Conservation (phyloP, 1,284 basidiomycete species). For the Ceratobasidium papillatum region DNA sequence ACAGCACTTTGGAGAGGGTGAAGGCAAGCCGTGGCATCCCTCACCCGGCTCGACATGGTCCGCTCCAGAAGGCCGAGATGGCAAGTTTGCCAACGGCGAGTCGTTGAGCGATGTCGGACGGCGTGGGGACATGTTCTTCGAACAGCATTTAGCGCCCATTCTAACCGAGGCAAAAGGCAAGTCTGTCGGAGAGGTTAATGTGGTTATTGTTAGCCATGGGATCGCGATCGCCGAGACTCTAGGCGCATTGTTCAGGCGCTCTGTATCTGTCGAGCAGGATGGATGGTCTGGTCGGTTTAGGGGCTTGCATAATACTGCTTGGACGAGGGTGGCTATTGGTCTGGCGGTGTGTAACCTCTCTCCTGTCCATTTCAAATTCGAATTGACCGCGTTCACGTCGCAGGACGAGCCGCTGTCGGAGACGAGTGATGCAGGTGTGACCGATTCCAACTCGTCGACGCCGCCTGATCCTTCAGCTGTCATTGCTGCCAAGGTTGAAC, state of each 20-base stretch:
- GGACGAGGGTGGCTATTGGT: constrained; percentile 66
- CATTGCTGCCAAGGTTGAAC: constrained; percentile 18
- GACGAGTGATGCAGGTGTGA: not conserved
- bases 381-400: not conserved
- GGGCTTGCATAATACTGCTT: constrained; percentile 74
- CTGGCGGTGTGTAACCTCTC: constrained; percentile 55
- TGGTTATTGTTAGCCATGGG: constrained; percentile 84
- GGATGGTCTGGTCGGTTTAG: constrained; percentile 52
- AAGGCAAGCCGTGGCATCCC: constrained; percentile 69
- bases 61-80: constrained; percentile 52
- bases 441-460: constrained; percentile 9
- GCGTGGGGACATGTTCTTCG: constrained; percentile 67
- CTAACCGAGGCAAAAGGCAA: constrained; percentile 51
- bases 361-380: not conserved
- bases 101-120: constrained; percentile 71
- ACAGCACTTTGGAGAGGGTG: constrained; percentile 72
- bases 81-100: constrained; percentile 77
- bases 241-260: constrained; percentile 42
- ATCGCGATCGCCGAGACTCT: constrained; percentile 70
- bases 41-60: constrained; percentile 48
- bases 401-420: constrained; percentile 39
- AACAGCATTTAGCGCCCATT: constrained; percentile 69
- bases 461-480: constrained; percentile 22
- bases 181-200: constrained; percentile 55
- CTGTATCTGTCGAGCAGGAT: constrained; percentile 9